phyloP scores from a whole-genome alignment of 306 rosid genomes.

The Lithocarpus polystachyus region DNA sequence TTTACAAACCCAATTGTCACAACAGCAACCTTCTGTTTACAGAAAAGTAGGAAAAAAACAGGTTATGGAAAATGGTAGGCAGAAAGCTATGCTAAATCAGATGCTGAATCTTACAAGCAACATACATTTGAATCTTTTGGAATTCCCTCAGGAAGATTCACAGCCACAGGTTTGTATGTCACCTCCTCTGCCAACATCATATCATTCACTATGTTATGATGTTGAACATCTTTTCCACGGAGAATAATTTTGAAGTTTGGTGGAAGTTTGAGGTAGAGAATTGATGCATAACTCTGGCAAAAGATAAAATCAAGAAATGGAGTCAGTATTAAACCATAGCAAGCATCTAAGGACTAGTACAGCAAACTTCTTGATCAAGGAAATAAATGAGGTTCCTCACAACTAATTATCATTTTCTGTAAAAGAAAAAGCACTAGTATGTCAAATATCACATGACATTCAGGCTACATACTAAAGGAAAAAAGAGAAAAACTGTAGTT shows the following conservation, averaged over 20 bases:
- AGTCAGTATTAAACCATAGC: background rate
- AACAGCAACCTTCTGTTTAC: background rate
- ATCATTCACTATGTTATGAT: conserved; percentile 1
- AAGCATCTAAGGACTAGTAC: background rate
- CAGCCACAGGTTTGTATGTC: background rate
- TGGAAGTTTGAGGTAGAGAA: conserved; percentile 8
- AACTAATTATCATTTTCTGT: background rate
- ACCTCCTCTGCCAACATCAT: background rate
- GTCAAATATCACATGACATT: background rate
- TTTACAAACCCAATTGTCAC: conserved; percentile 11
- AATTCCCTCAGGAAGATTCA: background rate
- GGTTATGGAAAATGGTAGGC: background rate
- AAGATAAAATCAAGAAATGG: background rate
- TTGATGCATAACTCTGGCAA: conserved; percentile 18
- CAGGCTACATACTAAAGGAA: background rate
- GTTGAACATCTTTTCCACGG: conserved; percentile 6
- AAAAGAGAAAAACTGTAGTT: background rate
- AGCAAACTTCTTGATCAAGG: background rate
- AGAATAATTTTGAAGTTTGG: background rate
- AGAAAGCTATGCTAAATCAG: background rate
- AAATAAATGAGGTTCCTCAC: background rate
- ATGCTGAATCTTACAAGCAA: background rate
- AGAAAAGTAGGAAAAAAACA: background rate
- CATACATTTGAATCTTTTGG: background rate
- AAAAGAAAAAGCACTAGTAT: too few relatives aligned